phyloP scores from a whole-genome alignment of 2,329 filamentous ascomycete species.

The Colletotrichum higginsianum region DNA sequence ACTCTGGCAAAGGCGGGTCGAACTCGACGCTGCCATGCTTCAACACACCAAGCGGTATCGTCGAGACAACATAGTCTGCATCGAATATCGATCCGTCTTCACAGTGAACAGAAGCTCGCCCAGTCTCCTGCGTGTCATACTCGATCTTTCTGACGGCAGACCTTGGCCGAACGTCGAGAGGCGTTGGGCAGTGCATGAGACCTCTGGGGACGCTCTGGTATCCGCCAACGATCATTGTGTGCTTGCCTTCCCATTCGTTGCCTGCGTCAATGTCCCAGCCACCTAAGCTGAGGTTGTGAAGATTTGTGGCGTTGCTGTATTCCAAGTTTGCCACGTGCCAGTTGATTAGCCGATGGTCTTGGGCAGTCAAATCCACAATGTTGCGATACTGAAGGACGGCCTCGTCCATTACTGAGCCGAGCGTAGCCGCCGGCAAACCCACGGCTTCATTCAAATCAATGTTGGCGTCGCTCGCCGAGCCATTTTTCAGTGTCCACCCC shows the following conservation, averaged over 20 bases:
- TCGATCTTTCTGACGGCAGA: conserved; percentile 80
- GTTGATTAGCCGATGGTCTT: conserved; percentile 92
- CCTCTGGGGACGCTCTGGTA: conserved; percentile 95
- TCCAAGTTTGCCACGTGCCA: conserved; percentile 99
- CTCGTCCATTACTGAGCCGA: conserved; percentile 93
- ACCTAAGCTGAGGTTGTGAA: conserved; percentile 87
- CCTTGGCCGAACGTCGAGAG: conserved; percentile 82
- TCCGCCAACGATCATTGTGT: conserved; percentile 93
- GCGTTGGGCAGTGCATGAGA: conserved; percentile 81
- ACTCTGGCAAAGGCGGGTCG: conserved; percentile 88
- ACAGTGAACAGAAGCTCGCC: conserved; percentile 71
- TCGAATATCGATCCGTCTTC: conserved; percentile 82
- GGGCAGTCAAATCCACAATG: conserved; percentile 85
- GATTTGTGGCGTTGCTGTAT: conserved; percentile 94
- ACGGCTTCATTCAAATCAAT: conserved; percentile 80
- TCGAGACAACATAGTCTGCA: conserved; percentile 93
- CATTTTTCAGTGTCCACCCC: conserved; percentile 84
- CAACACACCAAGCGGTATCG: conserved; percentile 90
- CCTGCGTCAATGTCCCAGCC: conserved; percentile 98
- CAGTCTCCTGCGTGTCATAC: conserved; percentile 67
- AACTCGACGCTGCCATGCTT: conserved; percentile 89
- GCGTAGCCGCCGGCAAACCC: conserved; percentile 75
- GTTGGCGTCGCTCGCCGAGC: conserved; percentile 74
- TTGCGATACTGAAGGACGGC: conserved; percentile 90
- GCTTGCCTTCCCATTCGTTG: conserved; percentile 96